These are phyloP conservation scores for Setomelanomma holmii DNA, from an alignment of 2,329 filamentous ascomycete genomes.

Conservation along the genomic window DNA sequence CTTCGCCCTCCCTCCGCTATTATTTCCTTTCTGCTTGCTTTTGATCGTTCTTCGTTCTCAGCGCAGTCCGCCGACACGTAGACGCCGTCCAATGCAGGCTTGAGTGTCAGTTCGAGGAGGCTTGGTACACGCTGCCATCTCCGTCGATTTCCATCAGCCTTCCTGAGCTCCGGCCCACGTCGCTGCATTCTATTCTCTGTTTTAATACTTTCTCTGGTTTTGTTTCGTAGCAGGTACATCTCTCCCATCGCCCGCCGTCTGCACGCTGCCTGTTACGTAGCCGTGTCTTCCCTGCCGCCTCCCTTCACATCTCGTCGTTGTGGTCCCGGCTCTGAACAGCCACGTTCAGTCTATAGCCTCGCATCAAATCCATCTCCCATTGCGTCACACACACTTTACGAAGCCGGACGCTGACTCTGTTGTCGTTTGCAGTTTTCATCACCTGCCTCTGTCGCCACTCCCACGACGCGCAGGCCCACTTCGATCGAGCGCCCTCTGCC, in stretches of 20 bases:
- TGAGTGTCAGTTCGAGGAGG: conserved; percentile 47
- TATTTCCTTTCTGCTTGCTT: conserved; percentile 43
- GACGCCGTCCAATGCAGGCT: conserved; percentile 47
- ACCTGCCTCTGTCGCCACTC: conserved; percentile 22
- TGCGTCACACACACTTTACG: background rate
- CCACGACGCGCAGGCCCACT: conserved; percentile 19
- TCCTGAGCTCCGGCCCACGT: conserved; percentile 32
- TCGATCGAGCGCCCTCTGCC: conserved; percentile 27
- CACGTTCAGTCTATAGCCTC: conserved; percentile 11
- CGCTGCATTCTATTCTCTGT: conserved; percentile 46
- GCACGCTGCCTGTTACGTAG: conserved; percentile 25
- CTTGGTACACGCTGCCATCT: conserved; percentile 52
- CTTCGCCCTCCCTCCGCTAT: conserved; percentile 42
- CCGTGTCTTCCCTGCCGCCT: conserved; percentile 14
- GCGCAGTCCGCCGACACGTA: conserved; percentile 30
- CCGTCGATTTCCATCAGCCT: conserved; percentile 48
- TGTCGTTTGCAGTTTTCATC: conserved; percentile 19
- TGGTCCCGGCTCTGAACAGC: conserved; percentile 21
- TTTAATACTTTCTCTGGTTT: conserved; percentile 45
- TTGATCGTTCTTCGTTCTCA: conserved; percentile 33
- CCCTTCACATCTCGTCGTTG: conserved; percentile 22
- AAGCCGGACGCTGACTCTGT: conserved; percentile 25
- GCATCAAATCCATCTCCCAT: conserved; percentile 1
- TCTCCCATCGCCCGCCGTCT: conserved; percentile 23
- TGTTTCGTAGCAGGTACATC: conserved; percentile 37